phyloP scores from a whole-genome alignment of 352 stramenopile species.

The Globisporangium mamillatum region DNA sequence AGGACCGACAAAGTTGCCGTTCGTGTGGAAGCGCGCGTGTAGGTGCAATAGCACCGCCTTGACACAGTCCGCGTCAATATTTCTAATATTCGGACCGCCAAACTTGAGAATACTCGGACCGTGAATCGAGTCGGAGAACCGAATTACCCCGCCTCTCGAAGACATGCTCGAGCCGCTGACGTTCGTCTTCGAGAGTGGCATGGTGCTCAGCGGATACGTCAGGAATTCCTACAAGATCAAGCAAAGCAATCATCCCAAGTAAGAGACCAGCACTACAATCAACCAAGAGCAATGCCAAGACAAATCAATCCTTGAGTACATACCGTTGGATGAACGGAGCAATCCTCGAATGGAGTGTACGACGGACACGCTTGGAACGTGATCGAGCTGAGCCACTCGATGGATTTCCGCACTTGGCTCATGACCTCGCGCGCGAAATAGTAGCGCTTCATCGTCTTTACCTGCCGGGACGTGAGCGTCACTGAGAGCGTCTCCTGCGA shows the following conservation, averaged over 20 bases:
- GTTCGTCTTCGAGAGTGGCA: background rate
- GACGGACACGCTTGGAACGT: background rate
- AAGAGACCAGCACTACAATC: background rate
- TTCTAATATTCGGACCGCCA: background rate
- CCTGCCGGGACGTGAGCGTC: background rate
- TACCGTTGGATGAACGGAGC: background rate
- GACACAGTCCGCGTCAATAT: constrained; percentile 1
- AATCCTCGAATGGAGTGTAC: background rate
- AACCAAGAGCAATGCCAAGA: background rate
- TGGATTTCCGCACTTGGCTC: background rate
- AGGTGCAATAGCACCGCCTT: background rate
- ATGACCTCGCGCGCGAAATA: background rate
- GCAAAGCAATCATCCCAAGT: background rate
- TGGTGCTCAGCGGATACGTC: background rate
- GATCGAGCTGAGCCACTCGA: background rate
- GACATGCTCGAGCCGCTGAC: background rate
- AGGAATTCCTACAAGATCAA: background rate
- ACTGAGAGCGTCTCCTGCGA: background rate
- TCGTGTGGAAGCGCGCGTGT: constrained; percentile 1
- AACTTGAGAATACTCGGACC: background rate
- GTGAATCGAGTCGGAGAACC: constrained; percentile 1
- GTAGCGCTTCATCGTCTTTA: constrained; percentile 4
- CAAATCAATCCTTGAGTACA: background rate
- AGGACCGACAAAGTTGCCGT: background rate
- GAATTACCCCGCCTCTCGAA: background rate